A percentile compares a stretch with the other conserved stretches of the same genome.
phyloP scores from a whole-genome alignment of 441 rosid species.

The Codiaeum variegatum region DNA sequence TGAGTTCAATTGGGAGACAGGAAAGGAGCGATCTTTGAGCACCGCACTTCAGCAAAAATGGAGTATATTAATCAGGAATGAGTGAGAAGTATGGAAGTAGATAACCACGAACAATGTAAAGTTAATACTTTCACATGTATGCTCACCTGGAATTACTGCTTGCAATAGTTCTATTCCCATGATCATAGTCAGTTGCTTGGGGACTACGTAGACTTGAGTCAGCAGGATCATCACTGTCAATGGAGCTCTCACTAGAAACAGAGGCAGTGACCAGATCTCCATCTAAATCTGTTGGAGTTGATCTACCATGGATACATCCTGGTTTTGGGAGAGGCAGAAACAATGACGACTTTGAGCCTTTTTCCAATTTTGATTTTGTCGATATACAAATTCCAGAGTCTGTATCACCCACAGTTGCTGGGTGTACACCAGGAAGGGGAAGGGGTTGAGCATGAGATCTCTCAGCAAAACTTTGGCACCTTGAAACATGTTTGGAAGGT shows the following conservation, averaged over 20 bases:
- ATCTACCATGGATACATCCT: conserved; percentile 42
- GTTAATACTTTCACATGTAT: conserved; percentile 9
- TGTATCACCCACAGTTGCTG: conserved; percentile 38
- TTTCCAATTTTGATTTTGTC: conserved; percentile 39
- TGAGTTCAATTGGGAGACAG: conserved; percentile 36
- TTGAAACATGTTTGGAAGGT: conserved; percentile 53
- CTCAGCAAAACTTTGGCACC: conserved; percentile 61
- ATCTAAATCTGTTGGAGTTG: conserved; percentile 46
- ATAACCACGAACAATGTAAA: conserved; percentile 7
- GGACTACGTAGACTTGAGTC: conserved; percentile 45
- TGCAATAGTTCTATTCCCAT: conserved; percentile 39
- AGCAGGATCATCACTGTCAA: conserved; percentile 55
- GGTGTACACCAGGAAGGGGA: conserved; percentile 52
- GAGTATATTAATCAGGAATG: conserved; percentile 15
- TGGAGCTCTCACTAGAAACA: conserved; percentile 55
- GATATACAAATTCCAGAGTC: conserved; percentile 47
- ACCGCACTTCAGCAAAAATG: conserved; percentile 34
- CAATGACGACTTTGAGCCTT: conserved; percentile 40
- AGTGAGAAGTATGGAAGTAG: conserved; percentile 2
- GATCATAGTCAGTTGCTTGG: conserved; percentile 51
- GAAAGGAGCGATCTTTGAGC: conserved; percentile 51
- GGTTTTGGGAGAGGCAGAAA: conserved; percentile 56
- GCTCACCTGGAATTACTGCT: conserved; percentile 54
- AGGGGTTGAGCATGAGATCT: conserved; percentile 63
- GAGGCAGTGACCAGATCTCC: conserved; percentile 50